phyloP scores from a whole-genome alignment of 2,329 filamentous ascomycete species.

The Calonectria honghensis region DNA sequence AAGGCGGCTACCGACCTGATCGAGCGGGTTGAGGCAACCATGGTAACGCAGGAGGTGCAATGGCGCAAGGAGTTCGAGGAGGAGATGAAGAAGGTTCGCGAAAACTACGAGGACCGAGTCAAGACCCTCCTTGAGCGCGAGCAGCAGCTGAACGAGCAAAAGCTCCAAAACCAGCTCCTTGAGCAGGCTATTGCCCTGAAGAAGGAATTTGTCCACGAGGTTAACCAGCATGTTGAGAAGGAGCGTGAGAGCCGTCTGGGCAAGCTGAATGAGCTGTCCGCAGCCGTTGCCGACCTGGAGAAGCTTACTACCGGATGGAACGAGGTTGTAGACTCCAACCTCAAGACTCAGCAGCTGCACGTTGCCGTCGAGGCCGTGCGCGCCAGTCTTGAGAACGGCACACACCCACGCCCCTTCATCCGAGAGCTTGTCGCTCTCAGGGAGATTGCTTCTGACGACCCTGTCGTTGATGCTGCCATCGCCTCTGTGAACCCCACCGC shows the following conservation, averaged over 20 bases:
- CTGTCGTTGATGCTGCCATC: slow-evolving; percentile 93
- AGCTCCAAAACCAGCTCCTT: slow-evolving; percentile 87
- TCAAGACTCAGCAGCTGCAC: slow-evolving; percentile 96
- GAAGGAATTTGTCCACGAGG: slow-evolving; percentile 85
- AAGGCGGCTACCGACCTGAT: slow-evolving; percentile 91
- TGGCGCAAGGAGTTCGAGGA: slow-evolving; percentile 92
- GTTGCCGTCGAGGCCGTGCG: slow-evolving; percentile 96
- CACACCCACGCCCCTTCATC: slow-evolving; percentile 87
- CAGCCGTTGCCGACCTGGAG: slow-evolving; percentile 88
- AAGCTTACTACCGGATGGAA: slow-evolving; percentile 93
- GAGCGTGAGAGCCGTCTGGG: slow-evolving; percentile 92
- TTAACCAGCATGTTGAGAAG: slow-evolving; percentile 88
- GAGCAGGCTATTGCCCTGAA: slow-evolving; percentile 94
- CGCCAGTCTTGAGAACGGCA: slow-evolving; percentile 84
- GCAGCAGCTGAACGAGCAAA: slow-evolving; percentile 87
- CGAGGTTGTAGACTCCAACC: slow-evolving; percentile 89
- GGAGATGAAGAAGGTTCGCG: slow-evolving; percentile 87
- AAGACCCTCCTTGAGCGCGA: slow-evolving; percentile 86
- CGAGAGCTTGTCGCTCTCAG: slow-evolving; percentile 95
- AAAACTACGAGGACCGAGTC: slow-evolving; percentile 87
- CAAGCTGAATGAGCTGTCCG: slow-evolving; percentile 87
- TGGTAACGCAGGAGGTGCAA: slow-evolving; percentile 85
- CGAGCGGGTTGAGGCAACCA: slow-evolving; percentile 87
- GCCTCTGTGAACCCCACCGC: slow-evolving; percentile 95
- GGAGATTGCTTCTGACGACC: slow-evolving; percentile 89